A percentile compares a stretch with the other conserved stretches of the same genome.
Evolutionary conservation across 2,329 filamentous ascomycete genomes (phyloP).

Genomic region (Aureobasidium subglaciale): DNA sequence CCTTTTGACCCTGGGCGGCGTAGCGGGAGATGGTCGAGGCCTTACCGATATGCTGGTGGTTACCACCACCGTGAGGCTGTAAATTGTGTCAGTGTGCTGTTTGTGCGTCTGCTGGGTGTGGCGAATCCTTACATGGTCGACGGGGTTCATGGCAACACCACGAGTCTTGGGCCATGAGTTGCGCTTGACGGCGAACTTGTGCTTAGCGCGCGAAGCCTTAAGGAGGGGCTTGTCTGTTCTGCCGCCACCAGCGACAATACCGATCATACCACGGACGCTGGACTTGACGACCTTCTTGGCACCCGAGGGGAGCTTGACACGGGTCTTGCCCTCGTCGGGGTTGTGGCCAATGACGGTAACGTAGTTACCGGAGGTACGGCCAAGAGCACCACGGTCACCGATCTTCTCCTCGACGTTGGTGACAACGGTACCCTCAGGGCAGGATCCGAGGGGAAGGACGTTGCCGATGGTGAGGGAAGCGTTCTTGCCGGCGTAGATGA

Average conservation of each 20-base stretch:
- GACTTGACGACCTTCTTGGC: slow-evolving; percentile 98
- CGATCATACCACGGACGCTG: slow-evolving; percentile 93
- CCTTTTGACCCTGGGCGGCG: slow-evolving; percentile 98
- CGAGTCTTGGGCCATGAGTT: slow-evolving; percentile 99
- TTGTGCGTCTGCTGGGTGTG: slow-evolving; percentile 18
- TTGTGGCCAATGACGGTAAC: slow-evolving; percentile 97
- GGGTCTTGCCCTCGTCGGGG: slow-evolving; percentile 98
- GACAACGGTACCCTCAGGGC: slow-evolving; percentile 98
- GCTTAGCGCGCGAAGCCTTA: slow-evolving; percentile 99
- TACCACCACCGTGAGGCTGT: slow-evolving; percentile 64
- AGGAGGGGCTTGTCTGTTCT: slow-evolving; percentile 99
- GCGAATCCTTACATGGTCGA: slow-evolving; percentile 69
- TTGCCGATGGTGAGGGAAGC: slow-evolving; percentile 95
- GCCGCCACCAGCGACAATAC: slow-evolving; percentile 98
- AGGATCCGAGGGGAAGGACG: slow-evolving; percentile 85
- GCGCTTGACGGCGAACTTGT: slow-evolving; percentile 99
- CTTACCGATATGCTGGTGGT: slow-evolving; percentile 99
- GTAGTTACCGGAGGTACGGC: slow-evolving; percentile 98
- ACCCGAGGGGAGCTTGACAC: slow-evolving; percentile 97
- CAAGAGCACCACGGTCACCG: slow-evolving; percentile 92
- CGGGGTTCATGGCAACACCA: slow-evolving; percentile 99
- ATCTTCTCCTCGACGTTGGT: slow-evolving; percentile 99
- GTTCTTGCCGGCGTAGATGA: slow-evolving; percentile 99
- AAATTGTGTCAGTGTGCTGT: slow-evolving; percentile 25
- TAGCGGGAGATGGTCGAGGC: slow-evolving; percentile 98